Evolutionary conservation across 148 eudicot genomes (phyloP).

Genomic region (Camellia lanceoleosa): DNA sequence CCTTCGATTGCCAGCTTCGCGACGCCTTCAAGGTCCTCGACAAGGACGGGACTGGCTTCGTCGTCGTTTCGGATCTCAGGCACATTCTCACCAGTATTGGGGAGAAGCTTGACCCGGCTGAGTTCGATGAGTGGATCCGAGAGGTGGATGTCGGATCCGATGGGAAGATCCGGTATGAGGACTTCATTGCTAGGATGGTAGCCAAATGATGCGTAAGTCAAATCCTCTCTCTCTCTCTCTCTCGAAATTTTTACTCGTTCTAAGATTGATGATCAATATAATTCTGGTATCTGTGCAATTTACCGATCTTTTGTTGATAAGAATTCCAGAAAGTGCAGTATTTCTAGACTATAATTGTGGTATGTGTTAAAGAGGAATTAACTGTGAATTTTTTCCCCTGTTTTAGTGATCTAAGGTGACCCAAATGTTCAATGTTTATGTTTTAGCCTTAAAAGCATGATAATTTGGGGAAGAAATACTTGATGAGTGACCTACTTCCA

Average conservation of each 20-base stretch:
- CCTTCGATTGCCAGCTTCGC: constrained; percentile 79
- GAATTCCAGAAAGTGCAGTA: not conserved
- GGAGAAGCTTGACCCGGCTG: constrained; percentile 87
- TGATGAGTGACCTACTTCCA: no score
- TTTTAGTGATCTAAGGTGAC: not conserved
- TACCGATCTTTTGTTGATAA: not conserved
- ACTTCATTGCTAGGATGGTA: constrained; percentile 71
- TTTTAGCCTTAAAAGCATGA: no score
- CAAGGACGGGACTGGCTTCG: constrained; percentile 77
- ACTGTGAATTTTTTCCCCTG: not conserved
- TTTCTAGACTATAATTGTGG: not conserved
- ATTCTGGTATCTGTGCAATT: not conserved
- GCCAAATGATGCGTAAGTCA: constrained; percentile 52
- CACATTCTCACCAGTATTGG: constrained; percentile 88
- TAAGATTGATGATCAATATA: not conserved
- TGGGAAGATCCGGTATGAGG: constrained; percentile 62
- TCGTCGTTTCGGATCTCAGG: constrained; percentile 79
- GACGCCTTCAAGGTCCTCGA: constrained; percentile 93
- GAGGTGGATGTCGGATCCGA: constrained; percentile 83
- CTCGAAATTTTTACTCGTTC: not conserved
- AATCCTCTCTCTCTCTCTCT: no score
- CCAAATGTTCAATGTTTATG: no score
- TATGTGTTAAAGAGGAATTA: not conserved
- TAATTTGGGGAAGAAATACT: no score
- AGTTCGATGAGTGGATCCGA: constrained; percentile 98